Evolutionary conservation across 2,329 filamentous ascomycete genomes (phyloP), one percentile per base, ranked within the genome.

Genomic region (Diaporthe sp.): DNA sequence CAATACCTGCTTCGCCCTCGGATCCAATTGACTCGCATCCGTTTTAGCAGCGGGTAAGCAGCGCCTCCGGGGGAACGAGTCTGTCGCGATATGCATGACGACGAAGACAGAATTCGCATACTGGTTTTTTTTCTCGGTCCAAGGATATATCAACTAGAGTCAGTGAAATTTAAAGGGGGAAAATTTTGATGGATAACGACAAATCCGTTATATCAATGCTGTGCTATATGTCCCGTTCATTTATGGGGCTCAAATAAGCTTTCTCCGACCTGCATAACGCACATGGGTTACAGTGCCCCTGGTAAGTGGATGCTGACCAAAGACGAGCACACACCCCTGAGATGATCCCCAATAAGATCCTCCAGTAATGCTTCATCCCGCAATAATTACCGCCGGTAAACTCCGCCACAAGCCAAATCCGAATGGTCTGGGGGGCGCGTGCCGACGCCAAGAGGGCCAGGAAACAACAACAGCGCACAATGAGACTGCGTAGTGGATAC

Each of bases 231-330:
- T 25, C 7, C 44, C 47, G 31, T 39, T 5, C 31, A 39, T 25
- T 15, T 42, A 42, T 55, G 65, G 65, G 65, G 65, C 65, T 70
- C 65, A 70, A 70, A 70, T 70, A 70, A 70, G 34, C 31, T 70
- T 70, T 55, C 17, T 28, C 31, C 49, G 49, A 70, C 2, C 4
- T 55, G 49, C 49, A 42, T 12, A 42, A 70, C 17, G 15, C 20
- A 28, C 47, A 53, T 39, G 49, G 34, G 65, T 28, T 37, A 9
- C 34, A 28, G 49, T 37, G 6, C 31, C 65, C 47, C 47, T 53
- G 47, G 15, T 31, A 25, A 49, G 13, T 31, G 47, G 13, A 31
- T 37, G 60, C 47, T 68, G 28, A 51, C 44, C 47, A 68, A 68
- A 28, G 22, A 39, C 4, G 47, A 39, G 13, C 61, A 28, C 61